Percentiles rank a stretch among this genome's conserved stretches.
phyloP scores from a whole-genome alignment of 2,329 filamentous ascomycete genomes.

The Diaporthe longicolla region DNA sequence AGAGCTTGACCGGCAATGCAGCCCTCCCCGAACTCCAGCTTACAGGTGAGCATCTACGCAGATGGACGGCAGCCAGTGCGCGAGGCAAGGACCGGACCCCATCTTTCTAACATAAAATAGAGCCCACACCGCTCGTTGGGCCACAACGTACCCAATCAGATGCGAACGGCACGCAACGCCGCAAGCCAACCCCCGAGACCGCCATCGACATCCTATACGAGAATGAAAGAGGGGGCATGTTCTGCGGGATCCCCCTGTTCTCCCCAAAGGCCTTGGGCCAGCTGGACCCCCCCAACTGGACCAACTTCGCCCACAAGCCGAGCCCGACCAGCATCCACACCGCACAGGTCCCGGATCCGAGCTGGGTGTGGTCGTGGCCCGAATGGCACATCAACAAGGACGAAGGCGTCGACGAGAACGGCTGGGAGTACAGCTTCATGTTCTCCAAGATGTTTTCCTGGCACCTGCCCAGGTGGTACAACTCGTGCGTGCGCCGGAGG shows the following conservation, averaged over 20 bases:
- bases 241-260: conserved; percentile 93
- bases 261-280: conserved; percentile 87
- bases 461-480: conserved; percentile 94
- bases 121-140: conserved; percentile 38
- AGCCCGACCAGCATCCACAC: conserved; percentile 81
- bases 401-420: conserved; percentile 86
- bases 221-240: conserved; percentile 91
- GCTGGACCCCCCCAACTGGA: conserved; percentile 90
- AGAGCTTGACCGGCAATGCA: background rate
- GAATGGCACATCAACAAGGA: conserved; percentile 79
- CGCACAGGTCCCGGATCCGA: conserved; percentile 93
- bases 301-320: conserved; percentile 75
- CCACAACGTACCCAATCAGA: background rate
- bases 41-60: conserved; percentile 22
- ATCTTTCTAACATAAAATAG: conserved; percentile 29
- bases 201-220: conserved; percentile 93
- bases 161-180: background rate
- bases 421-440: conserved; percentile 96
- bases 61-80: background rate
- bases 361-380: conserved; percentile 89
- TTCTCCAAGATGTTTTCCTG: conserved; percentile 83
- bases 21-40: conserved; percentile 36
- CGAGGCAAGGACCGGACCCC: background rate
- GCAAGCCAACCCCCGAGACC: conserved; percentile 56
- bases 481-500: conserved; percentile 91